Evolutionary conservation across 805 yeast genomes (phyloP).

Genomic region (Nakazawaea ishiwadae): DNA sequence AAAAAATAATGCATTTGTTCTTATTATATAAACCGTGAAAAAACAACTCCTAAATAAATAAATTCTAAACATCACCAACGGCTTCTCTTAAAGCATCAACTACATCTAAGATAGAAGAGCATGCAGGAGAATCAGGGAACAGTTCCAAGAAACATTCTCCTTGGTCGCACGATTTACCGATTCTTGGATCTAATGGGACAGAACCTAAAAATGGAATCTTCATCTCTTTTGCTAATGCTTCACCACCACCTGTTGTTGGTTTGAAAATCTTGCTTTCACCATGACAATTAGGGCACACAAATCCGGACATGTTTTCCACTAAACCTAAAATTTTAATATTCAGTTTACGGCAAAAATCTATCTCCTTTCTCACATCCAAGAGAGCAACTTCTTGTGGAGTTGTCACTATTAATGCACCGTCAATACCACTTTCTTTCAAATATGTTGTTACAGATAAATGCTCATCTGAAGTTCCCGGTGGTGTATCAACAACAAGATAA

Average conservation of each 20-base stretch:
- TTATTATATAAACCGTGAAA: too few species aligned
- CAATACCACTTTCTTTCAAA: slow-evolving; percentile 84
- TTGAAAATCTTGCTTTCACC: slow-evolving; percentile 87
- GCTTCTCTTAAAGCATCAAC: slow-evolving; percentile 67
- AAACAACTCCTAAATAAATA: slow-evolving; percentile 10
- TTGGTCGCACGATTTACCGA: slow-evolving; percentile 81
- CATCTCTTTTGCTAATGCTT: slow-evolving; percentile 73
- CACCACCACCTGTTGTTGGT: slow-evolving; percentile 97
- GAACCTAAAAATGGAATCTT: slow-evolving; percentile 78
- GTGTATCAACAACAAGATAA: slow-evolving; percentile 89
- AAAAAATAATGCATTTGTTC: too few species aligned
- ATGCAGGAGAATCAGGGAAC: slow-evolving; percentile 90
- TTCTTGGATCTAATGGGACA: slow-evolving; percentile 94
- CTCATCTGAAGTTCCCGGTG: slow-evolving; percentile 98
- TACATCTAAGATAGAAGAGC: slow-evolving; percentile 78
- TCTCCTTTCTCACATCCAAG: slow-evolving; percentile 91
- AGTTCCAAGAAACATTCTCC: slow-evolving; percentile 82
- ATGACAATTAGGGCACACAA: slow-evolving; percentile 92
- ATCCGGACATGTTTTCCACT: slow-evolving; percentile 98
- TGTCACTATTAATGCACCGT: slow-evolving; percentile 92
- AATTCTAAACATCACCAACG: slow-evolving; percentile 25
- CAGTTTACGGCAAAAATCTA: slow-evolving; percentile 91
- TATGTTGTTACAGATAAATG: slow-evolving; percentile 87
- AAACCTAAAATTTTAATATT: slow-evolving; percentile 80
- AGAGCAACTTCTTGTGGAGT: slow-evolving; percentile 98